Conservation (phyloP, 768 basidiomycete species). For the Auricularia heimuer region DNA sequence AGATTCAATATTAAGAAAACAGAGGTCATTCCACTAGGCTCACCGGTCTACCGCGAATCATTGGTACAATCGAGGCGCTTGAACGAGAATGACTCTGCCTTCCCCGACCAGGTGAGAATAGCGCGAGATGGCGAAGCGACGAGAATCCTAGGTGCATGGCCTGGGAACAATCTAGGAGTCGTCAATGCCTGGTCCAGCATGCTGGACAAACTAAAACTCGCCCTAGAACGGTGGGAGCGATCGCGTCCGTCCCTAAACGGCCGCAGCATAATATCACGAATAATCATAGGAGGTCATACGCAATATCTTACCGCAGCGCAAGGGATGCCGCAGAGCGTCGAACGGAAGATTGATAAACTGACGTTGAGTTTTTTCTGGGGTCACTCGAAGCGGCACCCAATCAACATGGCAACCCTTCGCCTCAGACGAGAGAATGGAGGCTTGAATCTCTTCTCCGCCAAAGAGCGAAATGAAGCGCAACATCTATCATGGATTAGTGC, state of each 20-base stretch:
- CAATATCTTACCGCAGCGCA: slow-evolving; percentile 28
- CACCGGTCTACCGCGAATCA: slow-evolving; percentile 9
- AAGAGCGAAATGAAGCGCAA: background rate
- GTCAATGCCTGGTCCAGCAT: slow-evolving; percentile 18
- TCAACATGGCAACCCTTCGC: slow-evolving; percentile 4
- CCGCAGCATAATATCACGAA: slow-evolving; percentile 15
- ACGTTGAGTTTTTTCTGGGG: slow-evolving; percentile 23
- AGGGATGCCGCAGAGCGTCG: slow-evolving; percentile 25
- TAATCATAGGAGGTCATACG: slow-evolving; percentile 22
- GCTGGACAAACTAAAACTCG: slow-evolving; percentile 18
- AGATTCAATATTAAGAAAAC: slow-evolving; percentile 36
- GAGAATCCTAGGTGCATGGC: slow-evolving; percentile 23
- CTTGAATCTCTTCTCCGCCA: background rate
- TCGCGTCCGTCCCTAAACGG: slow-evolving; percentile 24
- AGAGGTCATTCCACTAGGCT: slow-evolving; percentile 27
- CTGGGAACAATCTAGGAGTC: slow-evolving; percentile 20
- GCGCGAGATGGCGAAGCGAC: slow-evolving; percentile 20
- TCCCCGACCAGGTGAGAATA: slow-evolving; percentile 18
- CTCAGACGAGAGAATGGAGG: slow-evolving; percentile 3
- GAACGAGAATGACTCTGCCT: background rate
- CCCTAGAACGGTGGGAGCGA: slow-evolving; percentile 18
- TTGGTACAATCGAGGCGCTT: slow-evolving; percentile 1
- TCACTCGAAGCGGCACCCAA: background rate
- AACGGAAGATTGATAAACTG: slow-evolving; percentile 13
- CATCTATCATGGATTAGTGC: slow-evolving; percentile 8